Conservation (phyloP, 2,329 filamentous ascomycete species). For the Diatrype stigma region DNA sequence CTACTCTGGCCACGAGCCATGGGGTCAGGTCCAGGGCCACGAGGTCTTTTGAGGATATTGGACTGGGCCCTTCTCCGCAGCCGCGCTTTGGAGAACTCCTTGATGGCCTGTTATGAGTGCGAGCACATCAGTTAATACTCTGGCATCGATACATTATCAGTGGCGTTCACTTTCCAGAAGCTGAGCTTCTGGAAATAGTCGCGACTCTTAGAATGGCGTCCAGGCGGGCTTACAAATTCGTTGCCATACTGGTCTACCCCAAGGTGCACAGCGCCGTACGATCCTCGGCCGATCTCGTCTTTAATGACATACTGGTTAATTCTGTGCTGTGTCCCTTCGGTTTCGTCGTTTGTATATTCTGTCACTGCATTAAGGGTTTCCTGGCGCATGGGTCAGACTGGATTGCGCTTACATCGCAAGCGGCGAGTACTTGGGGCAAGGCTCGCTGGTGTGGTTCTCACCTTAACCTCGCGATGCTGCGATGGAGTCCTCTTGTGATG, state of each 20-base stretch:
- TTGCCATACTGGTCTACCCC: constrained; percentile 85
- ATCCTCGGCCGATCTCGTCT: constrained; percentile 94
- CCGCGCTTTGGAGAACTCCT: constrained; percentile 93
- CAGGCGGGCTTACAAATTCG: constrained; percentile 71
- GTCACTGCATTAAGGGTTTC: constrained; percentile 90
- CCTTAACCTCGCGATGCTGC: constrained; percentile 55
- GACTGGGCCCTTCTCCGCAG: constrained; percentile 88
- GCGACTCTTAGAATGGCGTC: not conserved
- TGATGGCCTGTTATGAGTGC: constrained; percentile 65
- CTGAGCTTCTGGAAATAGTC: not conserved
- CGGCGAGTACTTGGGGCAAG: not conserved
- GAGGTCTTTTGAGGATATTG: constrained; percentile 62
- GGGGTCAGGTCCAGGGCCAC: constrained; percentile 38
- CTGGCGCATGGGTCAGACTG: constrained; percentile 36
- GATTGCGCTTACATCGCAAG: constrained; percentile 4
- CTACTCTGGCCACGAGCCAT: constrained; percentile 24
- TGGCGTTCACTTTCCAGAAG: not conserved
- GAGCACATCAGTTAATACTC: constrained; percentile 14
- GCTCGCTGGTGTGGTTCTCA: constrained; percentile 19
- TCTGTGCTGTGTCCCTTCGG: constrained; percentile 77
- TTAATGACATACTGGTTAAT: constrained; percentile 95
- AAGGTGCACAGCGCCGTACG: constrained; percentile 88
- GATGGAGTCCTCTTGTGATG: constrained; percentile 57
- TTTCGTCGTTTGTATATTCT: constrained; percentile 79
- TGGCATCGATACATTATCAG: too few relatives aligned